Base-by-base conservation (phyloP, 257 asterid genomes). In the Cordia subcordata region DNA sequence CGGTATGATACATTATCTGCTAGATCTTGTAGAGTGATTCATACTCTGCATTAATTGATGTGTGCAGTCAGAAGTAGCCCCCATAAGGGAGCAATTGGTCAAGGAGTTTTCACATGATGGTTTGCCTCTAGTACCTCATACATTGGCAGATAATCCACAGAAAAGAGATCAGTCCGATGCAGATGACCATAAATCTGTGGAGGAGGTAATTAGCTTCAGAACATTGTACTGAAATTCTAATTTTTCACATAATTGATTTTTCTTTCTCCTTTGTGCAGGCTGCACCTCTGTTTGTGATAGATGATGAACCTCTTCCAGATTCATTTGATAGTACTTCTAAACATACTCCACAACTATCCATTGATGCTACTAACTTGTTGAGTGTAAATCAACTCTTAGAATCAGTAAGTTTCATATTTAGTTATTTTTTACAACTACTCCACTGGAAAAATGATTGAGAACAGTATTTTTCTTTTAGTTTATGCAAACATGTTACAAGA, bases 341-440 rank as follows among this genome's bases (percentile, higher is more conserved):
- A 22, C 81, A 66, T 13, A 78, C 68, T 57, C 55, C 77, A n/a
- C 74, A 71, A 22, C 55, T 80, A 62, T 72, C 86, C 49, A 57
- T 70, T 1, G 88, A 86, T 54, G 66, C 73, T 63, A 87, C 97
- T 33, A 75, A 74, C 69, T 81, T 89, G 62, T 75, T 93, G 64
- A 89, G 87, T 6, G 96, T 89, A 19, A 84, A 89, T 67, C 97
- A 93, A 72, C 97, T 93, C 68, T 80, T 93, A 19, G 96, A 89
- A 75, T 88, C 96, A 23, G 99, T 92, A 80, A 81, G 99, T 74
- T 13, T 47, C 61, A 52, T 44, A 51, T 37, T 55, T 46, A 18
- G n/a, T n/a, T 52, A 35, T 22, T n/a, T 38, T 53, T 6, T 40
- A 17, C 32, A 22, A 50, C 50, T 35, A 1, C n/a, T 50, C 13